Percentiles rank a stretch among this genome's conserved stretches.
Evolutionary conservation across 306 rosid genomes (phyloP).

Genomic region (Quercus glauca): DNA sequence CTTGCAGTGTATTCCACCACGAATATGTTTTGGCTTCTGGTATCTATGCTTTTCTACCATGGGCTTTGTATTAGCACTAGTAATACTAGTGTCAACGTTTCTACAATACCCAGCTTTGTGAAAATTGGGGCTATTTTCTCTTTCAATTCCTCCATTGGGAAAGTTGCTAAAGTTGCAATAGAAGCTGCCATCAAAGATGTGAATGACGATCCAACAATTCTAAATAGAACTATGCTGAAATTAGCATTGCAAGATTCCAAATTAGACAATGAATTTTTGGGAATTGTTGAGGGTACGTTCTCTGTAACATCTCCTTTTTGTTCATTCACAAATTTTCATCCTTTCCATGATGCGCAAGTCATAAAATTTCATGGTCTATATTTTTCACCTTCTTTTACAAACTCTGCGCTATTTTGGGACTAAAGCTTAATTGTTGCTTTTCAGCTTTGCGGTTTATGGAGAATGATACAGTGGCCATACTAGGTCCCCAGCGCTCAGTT

Average conservation of each 20-base stretch:
- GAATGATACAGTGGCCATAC: conserved; percentile 68
- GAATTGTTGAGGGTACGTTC: conserved; percentile 48
- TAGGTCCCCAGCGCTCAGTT: conserved; percentile 84
- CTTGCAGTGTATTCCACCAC: conserved; percentile 20
- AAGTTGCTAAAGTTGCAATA: conserved; percentile 53
- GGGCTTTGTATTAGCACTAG: conserved; percentile 18
- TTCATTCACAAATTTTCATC: not conserved
- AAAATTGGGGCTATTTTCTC: conserved; percentile 51
- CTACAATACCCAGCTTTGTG: conserved; percentile 26
- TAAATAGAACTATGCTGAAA: conserved; percentile 44
- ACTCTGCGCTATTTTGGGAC: too few species aligned
- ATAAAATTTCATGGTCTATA: not conserved
- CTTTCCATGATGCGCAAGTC: not conserved
- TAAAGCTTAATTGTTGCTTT: too few species aligned
- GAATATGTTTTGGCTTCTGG: conserved; percentile 35
- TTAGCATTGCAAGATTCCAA: conserved; percentile 38
- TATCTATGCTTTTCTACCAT: conserved; percentile 18
- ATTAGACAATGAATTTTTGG: conserved; percentile 42
- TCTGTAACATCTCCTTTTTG: not conserved
- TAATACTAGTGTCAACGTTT: not conserved
- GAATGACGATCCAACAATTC: conserved; percentile 35
- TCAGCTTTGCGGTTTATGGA: conserved; percentile 81
- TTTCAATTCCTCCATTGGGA: conserved; percentile 45
- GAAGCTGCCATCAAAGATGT: conserved; percentile 47
- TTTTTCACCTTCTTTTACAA: conserved; percentile 10